Percentiles rank a stretch among this genome's conserved stretches.
Conservation (phyloP, 2,329 filamentous ascomycete species). For the Herpotrichia juniperi region DNA sequence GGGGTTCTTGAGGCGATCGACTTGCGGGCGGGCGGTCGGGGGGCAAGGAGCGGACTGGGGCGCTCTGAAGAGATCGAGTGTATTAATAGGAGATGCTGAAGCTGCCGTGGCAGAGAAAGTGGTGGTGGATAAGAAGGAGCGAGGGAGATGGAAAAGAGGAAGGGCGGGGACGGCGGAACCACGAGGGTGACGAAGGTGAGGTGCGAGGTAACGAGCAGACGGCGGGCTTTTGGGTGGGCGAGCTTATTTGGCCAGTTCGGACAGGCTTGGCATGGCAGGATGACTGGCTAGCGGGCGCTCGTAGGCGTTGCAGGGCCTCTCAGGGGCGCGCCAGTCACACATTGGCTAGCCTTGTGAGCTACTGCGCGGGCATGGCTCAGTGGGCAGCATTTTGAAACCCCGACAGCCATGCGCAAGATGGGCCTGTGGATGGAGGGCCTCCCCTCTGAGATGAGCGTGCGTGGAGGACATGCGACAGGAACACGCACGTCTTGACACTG, state of each 20-base stretch:
- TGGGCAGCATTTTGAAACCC: not conserved
- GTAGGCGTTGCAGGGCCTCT: not conserved
- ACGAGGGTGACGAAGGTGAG: conserved; percentile 65
- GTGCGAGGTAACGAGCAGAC: conserved; percentile 62
- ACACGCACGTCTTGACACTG: too few species aligned
- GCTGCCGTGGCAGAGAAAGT: conserved; percentile 18
- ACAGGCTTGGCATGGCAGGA: not conserved
- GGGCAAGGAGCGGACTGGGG: conserved; percentile 43
- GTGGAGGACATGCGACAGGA: too few species aligned
- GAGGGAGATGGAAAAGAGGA: conserved; percentile 23
- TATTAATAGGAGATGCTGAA: conserved; percentile 46
- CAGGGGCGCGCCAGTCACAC: conserved; percentile 1
- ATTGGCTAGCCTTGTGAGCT: not conserved
- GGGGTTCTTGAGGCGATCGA: conserved; percentile 23
- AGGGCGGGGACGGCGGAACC: conserved; percentile 38
- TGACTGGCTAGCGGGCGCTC: not conserved
- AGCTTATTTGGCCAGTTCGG: conserved; percentile 3
- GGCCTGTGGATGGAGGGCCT: too few species aligned
- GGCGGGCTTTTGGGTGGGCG: conserved; percentile 12
- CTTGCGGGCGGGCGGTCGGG: conserved; percentile 27
- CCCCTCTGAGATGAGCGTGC: too few species aligned
- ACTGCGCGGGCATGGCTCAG: not conserved
- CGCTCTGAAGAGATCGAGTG: conserved; percentile 32
- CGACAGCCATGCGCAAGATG: conserved; percentile 1
- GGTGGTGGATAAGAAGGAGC: conserved; percentile 15